Percentiles rank a stretch among this genome's conserved stretches.
Evolutionary conservation across 2,329 filamentous ascomycete species (phyloP).

Genomic region (Trichoderma pleuroti): DNA sequence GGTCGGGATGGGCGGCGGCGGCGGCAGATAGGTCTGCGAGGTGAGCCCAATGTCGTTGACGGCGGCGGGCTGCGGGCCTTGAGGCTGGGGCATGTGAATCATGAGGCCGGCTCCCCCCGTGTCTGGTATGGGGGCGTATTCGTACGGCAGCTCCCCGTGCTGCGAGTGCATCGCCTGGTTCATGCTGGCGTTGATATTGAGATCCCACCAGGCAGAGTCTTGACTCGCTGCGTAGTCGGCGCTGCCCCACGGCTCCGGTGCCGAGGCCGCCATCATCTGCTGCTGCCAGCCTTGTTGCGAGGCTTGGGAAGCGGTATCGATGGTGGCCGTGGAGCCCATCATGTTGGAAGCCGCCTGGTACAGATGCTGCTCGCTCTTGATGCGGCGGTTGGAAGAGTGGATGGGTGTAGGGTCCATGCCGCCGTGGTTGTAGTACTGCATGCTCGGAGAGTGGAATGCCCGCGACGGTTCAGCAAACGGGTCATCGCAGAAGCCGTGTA

Average conservation of each 20-base stretch:
- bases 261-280: conserved; percentile 25
- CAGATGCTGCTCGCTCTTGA: conserved; percentile 31
- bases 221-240: conserved; percentile 30
- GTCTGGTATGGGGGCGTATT: conserved; percentile 35
- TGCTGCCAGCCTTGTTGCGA: conserved; percentile 21
- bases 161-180: conserved; percentile 42
- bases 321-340: neutral
- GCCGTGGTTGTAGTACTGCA: conserved; percentile 33
- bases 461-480: conserved; percentile 36
- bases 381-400: conserved; percentile 34
- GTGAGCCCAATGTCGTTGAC: conserved; percentile 35
- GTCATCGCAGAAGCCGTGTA: conserved; percentile 38
- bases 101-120: conserved; percentile 42
- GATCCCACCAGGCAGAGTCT: conserved; percentile 27
- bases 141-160: conserved; percentile 40
- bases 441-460: conserved; percentile 22
- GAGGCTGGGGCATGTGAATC: conserved; percentile 54
- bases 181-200: conserved; percentile 31
- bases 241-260: conserved; percentile 25
- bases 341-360: conserved; percentile 20
- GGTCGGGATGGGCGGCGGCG: conserved; percentile 31
- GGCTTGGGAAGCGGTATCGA: conserved; percentile 4
- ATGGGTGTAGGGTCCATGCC: conserved; percentile 36
- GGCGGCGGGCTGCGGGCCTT: conserved; percentile 33
- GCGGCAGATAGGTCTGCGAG: conserved; percentile 36